Conservation (phyloP, 768 basidiomycete genomes). For the Mycena kentingensis region DNA sequence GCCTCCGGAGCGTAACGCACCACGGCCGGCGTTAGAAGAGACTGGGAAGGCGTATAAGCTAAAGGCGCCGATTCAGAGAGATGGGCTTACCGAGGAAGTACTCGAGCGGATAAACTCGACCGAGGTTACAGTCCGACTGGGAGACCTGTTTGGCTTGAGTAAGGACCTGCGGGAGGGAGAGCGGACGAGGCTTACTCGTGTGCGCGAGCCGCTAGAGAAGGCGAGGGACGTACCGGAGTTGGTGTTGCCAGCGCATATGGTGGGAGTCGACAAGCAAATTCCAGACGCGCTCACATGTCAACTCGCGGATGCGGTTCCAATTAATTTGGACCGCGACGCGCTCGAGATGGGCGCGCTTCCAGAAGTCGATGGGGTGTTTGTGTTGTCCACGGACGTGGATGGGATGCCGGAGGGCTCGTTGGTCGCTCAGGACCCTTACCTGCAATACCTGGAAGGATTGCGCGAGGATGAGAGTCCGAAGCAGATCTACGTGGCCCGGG, state of each 20-base stretch:
- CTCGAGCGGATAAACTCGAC: constrained; percentile 12
- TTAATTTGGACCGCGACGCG: background rate
- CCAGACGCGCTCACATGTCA: too few relatives aligned
- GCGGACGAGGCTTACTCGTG: background rate
- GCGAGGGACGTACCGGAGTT: background rate
- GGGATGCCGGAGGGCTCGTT: too few relatives aligned
- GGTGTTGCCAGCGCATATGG: background rate
- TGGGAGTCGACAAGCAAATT: too few relatives aligned
- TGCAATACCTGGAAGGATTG: constrained; percentile 1
- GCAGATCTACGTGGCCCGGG: constrained; percentile 4
- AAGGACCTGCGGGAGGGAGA: constrained; percentile 12
- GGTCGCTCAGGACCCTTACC: background rate
- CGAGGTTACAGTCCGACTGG: constrained; percentile 6
- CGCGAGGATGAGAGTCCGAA: too few relatives aligned
- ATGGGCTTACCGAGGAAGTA: constrained; percentile 9
- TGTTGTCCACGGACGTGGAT: background rate
- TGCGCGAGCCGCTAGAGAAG: background rate
- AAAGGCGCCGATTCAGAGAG: constrained; percentile 9
- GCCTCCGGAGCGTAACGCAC: background rate
- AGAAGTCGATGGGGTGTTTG: background rate
- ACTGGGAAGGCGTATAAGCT: constrained; percentile 9
- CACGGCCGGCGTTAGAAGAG: background rate
- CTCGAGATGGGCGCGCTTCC: background rate
- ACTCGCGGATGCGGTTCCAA: too few relatives aligned
- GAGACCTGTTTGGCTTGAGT: constrained; percentile 10